Evolutionary conservation across 208 protist species (phyloP).

Genomic region (Wallacemonas rigidus): DNA sequence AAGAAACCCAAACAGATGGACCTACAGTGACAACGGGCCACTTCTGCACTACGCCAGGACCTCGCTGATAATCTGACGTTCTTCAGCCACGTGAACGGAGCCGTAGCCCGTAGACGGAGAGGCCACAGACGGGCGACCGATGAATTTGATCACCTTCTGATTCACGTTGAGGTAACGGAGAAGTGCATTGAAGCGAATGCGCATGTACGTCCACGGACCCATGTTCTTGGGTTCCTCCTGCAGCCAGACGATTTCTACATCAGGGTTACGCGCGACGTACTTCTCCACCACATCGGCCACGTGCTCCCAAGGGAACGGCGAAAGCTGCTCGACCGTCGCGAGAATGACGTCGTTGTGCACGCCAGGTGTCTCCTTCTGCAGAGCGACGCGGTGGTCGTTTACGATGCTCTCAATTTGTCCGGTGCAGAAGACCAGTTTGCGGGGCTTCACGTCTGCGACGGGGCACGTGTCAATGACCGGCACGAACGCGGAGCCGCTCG

Average conservation of each 20-base stretch:
- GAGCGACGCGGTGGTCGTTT: conserved; percentile 58
- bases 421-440: conserved; percentile 96
- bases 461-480: conserved; percentile 67
- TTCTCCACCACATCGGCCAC: conserved; percentile 86
- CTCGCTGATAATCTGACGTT: conserved; percentile 68
- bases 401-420: conserved; percentile 99
- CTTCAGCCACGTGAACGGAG: conserved; percentile 87
- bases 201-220: conserved; percentile 93
- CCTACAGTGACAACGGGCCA: no score
- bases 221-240: conserved; percentile 99
- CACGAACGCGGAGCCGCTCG: conserved; percentile 65
- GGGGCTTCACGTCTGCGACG: conserved; percentile 53
- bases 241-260: conserved; percentile 94
- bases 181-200: conserved; percentile 79
- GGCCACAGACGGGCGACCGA: conserved; percentile 75
- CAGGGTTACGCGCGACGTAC: conserved; percentile 81
- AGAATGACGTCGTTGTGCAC: conserved; percentile 89
- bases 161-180: conserved; percentile 55
- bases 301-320: conserved; percentile 98
- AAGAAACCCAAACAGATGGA: no score
- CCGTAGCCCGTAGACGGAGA: conserved; percentile 92
- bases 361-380: conserved; percentile 51
- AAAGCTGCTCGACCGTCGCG: conserved; percentile 95
- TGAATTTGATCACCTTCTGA: conserved; percentile 55
- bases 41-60: conserved; percentile 47